phyloP scores from a whole-genome alignment of 1,284 basidiomycete genomes.

The Ustilago trichophora region DNA sequence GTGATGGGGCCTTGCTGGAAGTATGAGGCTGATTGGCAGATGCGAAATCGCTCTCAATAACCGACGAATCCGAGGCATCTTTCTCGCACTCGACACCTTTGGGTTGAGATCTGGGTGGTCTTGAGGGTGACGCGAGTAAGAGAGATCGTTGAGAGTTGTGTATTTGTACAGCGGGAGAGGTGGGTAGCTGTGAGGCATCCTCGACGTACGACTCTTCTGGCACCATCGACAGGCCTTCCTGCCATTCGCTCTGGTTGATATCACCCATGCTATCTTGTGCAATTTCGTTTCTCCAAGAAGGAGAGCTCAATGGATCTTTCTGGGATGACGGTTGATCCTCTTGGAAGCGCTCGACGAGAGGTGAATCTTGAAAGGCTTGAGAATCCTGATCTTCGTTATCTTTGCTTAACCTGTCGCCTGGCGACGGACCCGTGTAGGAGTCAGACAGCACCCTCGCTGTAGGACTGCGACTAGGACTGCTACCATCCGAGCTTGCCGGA shows the following conservation, averaged over 20 bases:
- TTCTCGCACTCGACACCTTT: no score
- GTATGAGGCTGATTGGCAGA: no score
- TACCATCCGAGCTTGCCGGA: slow-evolving; percentile 22
- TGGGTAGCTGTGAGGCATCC: slow-evolving; percentile 9
- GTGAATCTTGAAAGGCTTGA: not conserved
- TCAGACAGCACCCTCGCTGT: slow-evolving; percentile 3
- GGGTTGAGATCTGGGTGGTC: no score
- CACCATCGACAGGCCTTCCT: slow-evolving; percentile 31
- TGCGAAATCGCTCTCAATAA: no score
- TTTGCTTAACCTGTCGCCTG: not conserved
- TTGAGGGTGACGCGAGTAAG: not conserved
- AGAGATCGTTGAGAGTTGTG: not conserved
- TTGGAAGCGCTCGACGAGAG: not conserved
- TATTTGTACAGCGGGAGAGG: not conserved
- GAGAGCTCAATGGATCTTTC: not conserved
- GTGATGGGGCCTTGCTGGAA: not conserved
- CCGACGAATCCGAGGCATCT: no score
- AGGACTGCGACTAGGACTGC: slow-evolving; percentile 19
- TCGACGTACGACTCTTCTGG: slow-evolving; percentile 29
- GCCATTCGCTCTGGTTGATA: slow-evolving; percentile 3
- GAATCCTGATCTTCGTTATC: not conserved
- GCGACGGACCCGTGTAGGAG: not conserved
- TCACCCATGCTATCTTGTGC: not conserved
- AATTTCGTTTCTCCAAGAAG: not conserved
- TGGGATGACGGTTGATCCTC: not conserved